Conservation (phyloP, 768 basidiomycete genomes). For the Tylopilus rubrobrunneus region DNA sequence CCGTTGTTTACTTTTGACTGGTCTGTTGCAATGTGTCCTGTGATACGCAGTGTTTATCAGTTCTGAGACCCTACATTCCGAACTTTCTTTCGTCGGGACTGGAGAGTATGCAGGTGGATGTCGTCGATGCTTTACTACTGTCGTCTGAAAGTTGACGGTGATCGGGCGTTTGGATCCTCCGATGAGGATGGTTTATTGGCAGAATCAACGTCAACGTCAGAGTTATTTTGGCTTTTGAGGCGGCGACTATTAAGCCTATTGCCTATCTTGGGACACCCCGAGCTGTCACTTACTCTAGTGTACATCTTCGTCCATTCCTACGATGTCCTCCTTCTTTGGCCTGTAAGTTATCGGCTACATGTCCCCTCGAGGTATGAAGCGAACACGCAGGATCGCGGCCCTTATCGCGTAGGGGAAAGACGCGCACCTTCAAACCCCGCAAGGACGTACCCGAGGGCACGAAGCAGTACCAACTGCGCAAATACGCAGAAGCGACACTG, state of each 20-base stretch:
- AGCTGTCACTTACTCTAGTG: neutral
- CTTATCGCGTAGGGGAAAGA: constrained; percentile 65
- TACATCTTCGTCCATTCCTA: constrained; percentile 12
- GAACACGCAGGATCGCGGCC: constrained; percentile 7
- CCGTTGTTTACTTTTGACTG: constrained; percentile 59
- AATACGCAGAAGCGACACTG: constrained; percentile 95
- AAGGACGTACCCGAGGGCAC: constrained; percentile 94
- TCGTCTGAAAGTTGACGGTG: neutral
- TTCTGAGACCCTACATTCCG: constrained; percentile 32
- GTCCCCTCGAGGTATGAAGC: constrained; percentile 7
- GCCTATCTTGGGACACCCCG: constrained; percentile 14
- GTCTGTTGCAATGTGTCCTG: constrained; percentile 13
- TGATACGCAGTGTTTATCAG: constrained; percentile 3
- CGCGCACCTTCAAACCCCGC: constrained; percentile 93
- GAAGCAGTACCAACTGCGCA: constrained; percentile 96
- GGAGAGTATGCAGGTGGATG: no score
- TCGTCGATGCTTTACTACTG: neutral
- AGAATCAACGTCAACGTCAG: neutral
- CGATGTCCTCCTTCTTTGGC: constrained; percentile 87
- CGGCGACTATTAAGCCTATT: neutral
- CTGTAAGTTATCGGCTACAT: constrained; percentile 49
- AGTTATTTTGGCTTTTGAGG: neutral
- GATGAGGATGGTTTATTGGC: neutral
- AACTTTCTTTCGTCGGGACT: neutral
- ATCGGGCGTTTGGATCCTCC: neutral